Evolutionary conservation across 163 green algal genomes (phyloP), one percentile per base, ranked within the genome.

Genomic region (Scenedesmus sp.): DNA sequence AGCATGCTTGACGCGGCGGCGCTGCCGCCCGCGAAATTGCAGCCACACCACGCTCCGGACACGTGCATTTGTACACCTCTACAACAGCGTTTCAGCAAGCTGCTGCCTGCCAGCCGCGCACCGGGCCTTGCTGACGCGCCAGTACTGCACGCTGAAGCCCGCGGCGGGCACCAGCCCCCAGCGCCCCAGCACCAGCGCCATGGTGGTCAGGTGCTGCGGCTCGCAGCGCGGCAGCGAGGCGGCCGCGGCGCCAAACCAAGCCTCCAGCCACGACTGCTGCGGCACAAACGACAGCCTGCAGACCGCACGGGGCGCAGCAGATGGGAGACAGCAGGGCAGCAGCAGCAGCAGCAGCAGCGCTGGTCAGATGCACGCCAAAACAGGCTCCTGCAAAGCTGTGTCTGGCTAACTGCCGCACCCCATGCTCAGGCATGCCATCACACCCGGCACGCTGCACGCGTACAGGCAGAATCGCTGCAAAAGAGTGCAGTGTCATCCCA

Each of bases 191-290:
- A 89, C 84, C 13, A 89, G 84, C 12, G 61, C 65, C 16, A 81
- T 83, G 84, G 84, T 89, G 43, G 84, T 89, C n/a, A 89, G 84
- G 61, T 89, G 84, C 84, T 89, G 84, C 37, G 84, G 84, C 33
- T 81, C 42, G 59, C 56, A 89, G 43, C 84, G 84, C 15, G 84
- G 84, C 84, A 89, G 84, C 53, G 61, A 70, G 5, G 65, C 84
- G 24, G 40, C 18, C 22, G 84, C 65, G 16, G 84, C 72, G 22
- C 43, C 84, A 40, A 89, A 65, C 84, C 84, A 89, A 2, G 3
- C 51, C 59, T 89, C 40, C 12, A 89, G 84, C 84, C 84, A 89
- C 1, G 61, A 46, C 84, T 89, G 84, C 6, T 89, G 61, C 0
- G 84, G 84, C 61, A 89, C 42, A n/a, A 37, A 89, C 4, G 20